Percentiles rank a stretch among this genome's conserved stretches.
These are phyloP conservation scores for Carnegiea gigantea DNA, from an alignment of 179 eudicot species.

Conservation along the genomic window DNA sequence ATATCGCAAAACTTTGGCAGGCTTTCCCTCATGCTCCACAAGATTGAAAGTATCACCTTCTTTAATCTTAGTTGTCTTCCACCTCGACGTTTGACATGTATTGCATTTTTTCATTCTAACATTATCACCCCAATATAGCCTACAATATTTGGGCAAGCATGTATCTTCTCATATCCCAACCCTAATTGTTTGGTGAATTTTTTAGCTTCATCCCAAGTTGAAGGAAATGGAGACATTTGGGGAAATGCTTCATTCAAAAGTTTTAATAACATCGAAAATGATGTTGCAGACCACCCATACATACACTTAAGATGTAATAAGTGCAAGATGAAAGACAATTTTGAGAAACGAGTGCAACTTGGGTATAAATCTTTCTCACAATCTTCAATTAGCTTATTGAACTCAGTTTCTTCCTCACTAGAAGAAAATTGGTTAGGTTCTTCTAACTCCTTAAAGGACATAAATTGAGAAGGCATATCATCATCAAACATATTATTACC, in stretches of 20 bases:
- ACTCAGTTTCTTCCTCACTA: no score
- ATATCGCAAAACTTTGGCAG: not conserved
- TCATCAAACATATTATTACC: no score
- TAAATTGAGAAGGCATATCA: no score
- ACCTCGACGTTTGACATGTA: conserved; percentile 14
- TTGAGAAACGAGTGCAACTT: no score
- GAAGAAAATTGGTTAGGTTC: no score
- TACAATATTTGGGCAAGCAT: conserved; percentile 15
- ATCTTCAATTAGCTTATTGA: no score
- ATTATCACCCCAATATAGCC: conserved; percentile 16
- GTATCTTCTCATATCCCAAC: conserved; percentile 19
- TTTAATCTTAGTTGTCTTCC: conserved; percentile 1
- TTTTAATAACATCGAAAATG: not conserved
- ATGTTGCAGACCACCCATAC: not conserved
- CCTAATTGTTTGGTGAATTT: conserved; percentile 10
- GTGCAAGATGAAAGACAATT: no score
- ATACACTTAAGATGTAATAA: no score
- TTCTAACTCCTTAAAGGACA: no score
- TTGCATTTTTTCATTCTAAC: not conserved
- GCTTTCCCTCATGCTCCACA: conserved; percentile 11
- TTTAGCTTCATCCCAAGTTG: not conserved
- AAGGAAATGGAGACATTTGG: not conserved
- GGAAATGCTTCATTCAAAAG: not conserved
- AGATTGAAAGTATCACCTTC: no score
- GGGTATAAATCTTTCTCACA: no score